Evolutionary conservation across 345 rosid genomes (phyloP), one percentile per base, ranked within the genome.

Genomic region (Xanthoceras sorbifolium): DNA sequence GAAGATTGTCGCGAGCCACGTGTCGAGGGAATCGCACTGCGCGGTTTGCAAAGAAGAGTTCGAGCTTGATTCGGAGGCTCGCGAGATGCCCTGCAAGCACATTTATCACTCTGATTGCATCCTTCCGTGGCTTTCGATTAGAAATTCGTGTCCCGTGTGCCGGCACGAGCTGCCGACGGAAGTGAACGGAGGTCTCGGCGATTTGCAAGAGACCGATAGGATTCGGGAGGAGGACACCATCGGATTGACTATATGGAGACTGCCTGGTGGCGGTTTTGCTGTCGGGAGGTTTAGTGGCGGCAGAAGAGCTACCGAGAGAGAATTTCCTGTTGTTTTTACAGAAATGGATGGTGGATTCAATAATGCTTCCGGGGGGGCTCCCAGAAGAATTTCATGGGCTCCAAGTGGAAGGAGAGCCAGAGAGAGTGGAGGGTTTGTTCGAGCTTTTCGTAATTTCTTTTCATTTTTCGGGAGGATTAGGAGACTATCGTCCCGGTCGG

Each of bases 81-180:
- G 89, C 3, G 91, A 89, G 73, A 89, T 89, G 92, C 91, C 91
- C 1, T 89, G 92, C 65, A 84, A 86, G 84, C 92, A 89, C 75
- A 83, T 89, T 18, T 89, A 86, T 71, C 91, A 89, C 34, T 55
- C 86, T 2, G 90, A 89, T 36, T 89, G 92, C 52, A 89, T 89
- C 48, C 73, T 89, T 1, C 92, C 92, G 0, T 89, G 91, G 92
- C 85, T 89, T 50, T 80, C 83, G 0, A 70, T 83, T 50, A 79
- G 89, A 17, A 89, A 89, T 61, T 87, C 92, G 10, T 89, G 92
- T 73, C 91, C 92, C 0, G 86, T 89, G 28, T 89, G 92, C 61
- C 87, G 92, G 55, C 86, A 77, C 69, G 90, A 86, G 76, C 60
- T 89, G 83, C 88, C 90, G 4, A 61, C 78, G 7, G 86, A 82